Base-by-base conservation (phyloP, 108 stramenopile species). In the Discostella stelligeroides region DNA sequence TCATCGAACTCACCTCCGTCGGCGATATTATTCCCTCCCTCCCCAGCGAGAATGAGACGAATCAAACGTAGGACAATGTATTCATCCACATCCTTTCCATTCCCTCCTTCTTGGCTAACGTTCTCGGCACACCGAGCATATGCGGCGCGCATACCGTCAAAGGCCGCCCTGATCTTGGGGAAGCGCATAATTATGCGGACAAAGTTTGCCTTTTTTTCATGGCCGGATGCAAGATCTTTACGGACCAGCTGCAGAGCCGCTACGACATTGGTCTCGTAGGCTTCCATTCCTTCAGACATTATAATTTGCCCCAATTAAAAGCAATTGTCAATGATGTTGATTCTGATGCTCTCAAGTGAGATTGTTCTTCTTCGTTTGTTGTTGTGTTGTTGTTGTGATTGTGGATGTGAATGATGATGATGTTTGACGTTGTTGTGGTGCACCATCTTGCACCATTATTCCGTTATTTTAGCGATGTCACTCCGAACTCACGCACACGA, bases 101-200 rank as follows among this genome's bases (percentile, higher is more conserved):
- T 47, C 21, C 40, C 1, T 37, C 62, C 71, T 21, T 68, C 58
- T 34, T 68, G 64, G 3, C 66, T 66, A 58, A 48, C 55, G 37
- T 49, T 63, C 34, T 80, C 79, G 37, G 71, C 34, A 34, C 34
- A 80, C 56, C 56, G 67, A 17, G 61, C 55, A 42, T 80, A 71
- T 27, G 68, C 60, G 24, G 71, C 61, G 21, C 71, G 70, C 14
- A 80, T 66, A 18, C 70, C 55, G 30, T 72, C 71, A 41, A 80
- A 80, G 17, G 72, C 79, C 0, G 71, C 51, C 37, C 59, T 62
- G 21, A 80, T 80, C 67, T 72, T 66, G 61, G 79, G 79, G 40
- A 80, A 80, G 27, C 79, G 79, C 79, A 80, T 80, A 10, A 80
- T 72, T 60, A 80, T 80, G 29, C 79, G 71, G 24, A 80, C 62